Evolutionary conservation across 495 filamentous ascomycete genomes (phyloP).

Genomic region (Lophiotrema nucula): DNA sequence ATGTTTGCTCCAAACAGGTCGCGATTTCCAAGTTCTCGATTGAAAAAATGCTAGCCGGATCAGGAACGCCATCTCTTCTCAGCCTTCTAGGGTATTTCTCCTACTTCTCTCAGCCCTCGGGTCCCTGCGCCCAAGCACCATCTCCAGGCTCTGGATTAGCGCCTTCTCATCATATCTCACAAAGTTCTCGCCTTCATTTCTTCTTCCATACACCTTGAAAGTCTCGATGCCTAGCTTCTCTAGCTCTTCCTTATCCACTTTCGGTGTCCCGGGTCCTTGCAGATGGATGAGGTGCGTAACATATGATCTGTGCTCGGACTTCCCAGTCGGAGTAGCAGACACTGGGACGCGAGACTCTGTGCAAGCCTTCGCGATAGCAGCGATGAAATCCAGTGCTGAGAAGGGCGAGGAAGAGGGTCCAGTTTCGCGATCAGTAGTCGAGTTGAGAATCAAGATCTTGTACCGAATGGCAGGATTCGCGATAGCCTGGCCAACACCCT

Average conservation of each 20-base stretch:
- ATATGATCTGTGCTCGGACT: conserved; percentile 51
- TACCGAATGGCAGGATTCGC: conserved; percentile 50
- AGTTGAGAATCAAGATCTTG: conserved; percentile 86
- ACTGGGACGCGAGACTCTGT: conserved; percentile 45
- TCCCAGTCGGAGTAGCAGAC: conserved; percentile 12
- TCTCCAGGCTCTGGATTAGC: conserved; percentile 72
- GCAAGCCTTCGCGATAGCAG: conserved; percentile 70
- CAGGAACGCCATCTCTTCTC: not conserved
- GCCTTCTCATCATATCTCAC: conserved; percentile 76
- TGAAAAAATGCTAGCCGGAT: too few relatives aligned
- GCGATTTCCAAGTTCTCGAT: too few relatives aligned
- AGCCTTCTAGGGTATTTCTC: conserved; percentile 63
- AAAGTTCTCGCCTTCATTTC: conserved; percentile 50
- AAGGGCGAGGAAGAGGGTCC: conserved; percentile 61
- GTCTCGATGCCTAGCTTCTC: conserved; percentile 68
- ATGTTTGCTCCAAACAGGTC: not conserved
- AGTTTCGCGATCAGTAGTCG: conserved; percentile 80
- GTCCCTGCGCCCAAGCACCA: conserved; percentile 70
- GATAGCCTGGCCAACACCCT: conserved; percentile 58
- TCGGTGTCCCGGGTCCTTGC: conserved; percentile 67
- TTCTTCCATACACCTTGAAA: conserved; percentile 72
- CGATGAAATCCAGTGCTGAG: conserved; percentile 73
- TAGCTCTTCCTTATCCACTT: conserved; percentile 66
- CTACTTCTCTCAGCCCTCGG: conserved; percentile 56
- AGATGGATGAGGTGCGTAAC: conserved; percentile 85